These are phyloP conservation scores for Melocanna baccifera DNA, from an alignment of 176 grass and related monocot species.

Conservation along the genomic window DNA sequence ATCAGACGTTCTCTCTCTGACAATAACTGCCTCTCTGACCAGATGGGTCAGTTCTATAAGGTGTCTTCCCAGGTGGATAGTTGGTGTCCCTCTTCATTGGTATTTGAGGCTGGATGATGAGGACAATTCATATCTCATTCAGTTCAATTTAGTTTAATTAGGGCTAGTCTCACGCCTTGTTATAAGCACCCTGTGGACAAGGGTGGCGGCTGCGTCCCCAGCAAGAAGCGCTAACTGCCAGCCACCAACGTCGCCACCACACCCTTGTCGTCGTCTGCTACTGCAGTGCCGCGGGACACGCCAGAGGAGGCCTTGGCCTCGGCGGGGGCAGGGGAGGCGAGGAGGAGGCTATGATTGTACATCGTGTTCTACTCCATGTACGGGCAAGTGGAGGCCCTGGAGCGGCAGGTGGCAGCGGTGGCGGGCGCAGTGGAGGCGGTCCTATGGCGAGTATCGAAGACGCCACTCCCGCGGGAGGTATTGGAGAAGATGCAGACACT, in stretches of 20 bases:
- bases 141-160: too few relatives aligned
- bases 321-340: not conserved
- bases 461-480: constrained; percentile 57
- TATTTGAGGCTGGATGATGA: too few relatives aligned
- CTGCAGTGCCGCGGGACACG: constrained; percentile 15
- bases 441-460: constrained; percentile 68
- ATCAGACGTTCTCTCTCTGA: too few relatives aligned
- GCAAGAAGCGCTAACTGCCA: constrained; percentile 68
- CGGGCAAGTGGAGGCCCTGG: constrained; percentile 78
- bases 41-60: too few relatives aligned
- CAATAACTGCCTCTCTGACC: too few relatives aligned
- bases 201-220: constrained; percentile 80
- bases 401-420: constrained; percentile 52
- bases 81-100: too few relatives aligned
- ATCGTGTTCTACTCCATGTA: constrained; percentile 97
- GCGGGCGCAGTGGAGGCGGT: constrained; percentile 57
- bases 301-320: constrained; percentile 30
- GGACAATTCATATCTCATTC: too few relatives aligned
- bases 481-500: constrained; percentile 82
- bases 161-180: too few relatives aligned
- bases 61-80: too few relatives aligned
- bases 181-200: constrained; percentile 44
- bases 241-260: constrained; percentile 38
- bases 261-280: constrained; percentile 34
- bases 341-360: constrained; percentile 48